Evolutionary conservation across 495 filamentous ascomycete species (phyloP), one percentile per base, ranked within the genome.

Genomic region (Bombardia bombarda): DNA sequence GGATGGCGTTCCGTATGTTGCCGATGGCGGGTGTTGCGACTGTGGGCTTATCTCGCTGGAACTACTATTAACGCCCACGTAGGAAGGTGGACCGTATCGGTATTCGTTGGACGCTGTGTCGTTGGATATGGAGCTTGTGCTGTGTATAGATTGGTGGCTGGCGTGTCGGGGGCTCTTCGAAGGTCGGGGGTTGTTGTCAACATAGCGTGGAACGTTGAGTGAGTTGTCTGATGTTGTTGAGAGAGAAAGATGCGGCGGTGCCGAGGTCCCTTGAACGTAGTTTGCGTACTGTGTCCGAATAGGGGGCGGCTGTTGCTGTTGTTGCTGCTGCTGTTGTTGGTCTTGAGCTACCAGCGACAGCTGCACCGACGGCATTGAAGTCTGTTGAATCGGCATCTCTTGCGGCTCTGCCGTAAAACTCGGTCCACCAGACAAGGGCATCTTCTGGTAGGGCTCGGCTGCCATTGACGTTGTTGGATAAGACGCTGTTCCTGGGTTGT

Each of bases 121-220:
- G 50, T 64, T 66, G 18, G 58, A 61, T 31, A 70, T 60, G 18
- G 68, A 70, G 43, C 60, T 58, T 31, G 53, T 49, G 30, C 56
- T 61, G 36, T 62, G 61, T 13, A 67, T 53, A 13, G 69, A 71
- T 47, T 62, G 69, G 57, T 67, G 68, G 55, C 60, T 67, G n/a
- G 57, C 60, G 48, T 74, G 72, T 14, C 74, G 62, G 7, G 74
- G 71, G 40, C 65, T 72, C 51, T 78, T 78, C 33, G 70, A 55
- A 14, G 74, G 74, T 12, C 74, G 66, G 12, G 73, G 71, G 48
- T 77, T 75, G 42, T 56, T 67, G 50, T 75, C 71, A 22, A 75
- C 61, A 50, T 72, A 74, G 40, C 68, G 60, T 18, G 65, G 63
- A 24, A 69, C 57, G 49, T 62, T 67, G 43, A 72, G 57, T 28